phyloP scores from a whole-genome alignment of 1,284 basidiomycete species.

The Marasmius tenuissimus region DNA sequence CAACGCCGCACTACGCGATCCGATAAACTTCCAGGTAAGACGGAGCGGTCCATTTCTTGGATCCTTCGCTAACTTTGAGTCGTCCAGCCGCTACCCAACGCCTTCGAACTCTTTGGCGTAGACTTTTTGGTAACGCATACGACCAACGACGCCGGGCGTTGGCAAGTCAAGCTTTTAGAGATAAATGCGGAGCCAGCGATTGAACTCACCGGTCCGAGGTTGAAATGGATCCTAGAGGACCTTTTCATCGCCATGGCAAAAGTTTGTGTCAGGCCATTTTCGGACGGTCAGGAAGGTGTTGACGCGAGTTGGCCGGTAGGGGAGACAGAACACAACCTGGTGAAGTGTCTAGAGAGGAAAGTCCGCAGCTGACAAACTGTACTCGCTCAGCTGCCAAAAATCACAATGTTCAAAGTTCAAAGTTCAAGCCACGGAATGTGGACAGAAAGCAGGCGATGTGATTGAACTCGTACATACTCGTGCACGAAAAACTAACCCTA shows the following conservation, averaged over 20 bases:
- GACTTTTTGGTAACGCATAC: conserved; percentile 82
- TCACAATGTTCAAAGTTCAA: no score
- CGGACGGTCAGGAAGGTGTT: conserved; percentile 28
- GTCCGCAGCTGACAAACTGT: conserved; percentile 23
- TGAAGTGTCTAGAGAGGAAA: conserved; percentile 56
- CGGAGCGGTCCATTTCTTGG: background rate
- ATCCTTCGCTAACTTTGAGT: background rate
- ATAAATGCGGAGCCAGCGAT: conserved; percentile 97
- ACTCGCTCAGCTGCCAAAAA: background rate
- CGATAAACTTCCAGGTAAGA: conserved; percentile 83
- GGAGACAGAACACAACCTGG: conserved; percentile 39
- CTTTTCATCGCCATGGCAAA: conserved; percentile 75
- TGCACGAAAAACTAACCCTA: no score
- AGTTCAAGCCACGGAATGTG: no score
- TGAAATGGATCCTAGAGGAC: conserved; percentile 79
- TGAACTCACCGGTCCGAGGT: conserved; percentile 85
- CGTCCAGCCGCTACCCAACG: conserved; percentile 80
- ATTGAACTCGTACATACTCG: no score
- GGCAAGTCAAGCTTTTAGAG: conserved; percentile 82
- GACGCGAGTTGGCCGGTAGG: conserved; percentile 34
- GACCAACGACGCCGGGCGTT: conserved; percentile 20
- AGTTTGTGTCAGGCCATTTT: conserved; percentile 70
- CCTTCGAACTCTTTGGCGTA: conserved; percentile 93
- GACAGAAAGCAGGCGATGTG: no score
- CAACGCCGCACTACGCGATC: conserved; percentile 80